Percentiles rank a stretch among this genome's conserved stretches.
Conservation (phyloP, 441 rosid species). For the Corymbia citriodora region DNA sequence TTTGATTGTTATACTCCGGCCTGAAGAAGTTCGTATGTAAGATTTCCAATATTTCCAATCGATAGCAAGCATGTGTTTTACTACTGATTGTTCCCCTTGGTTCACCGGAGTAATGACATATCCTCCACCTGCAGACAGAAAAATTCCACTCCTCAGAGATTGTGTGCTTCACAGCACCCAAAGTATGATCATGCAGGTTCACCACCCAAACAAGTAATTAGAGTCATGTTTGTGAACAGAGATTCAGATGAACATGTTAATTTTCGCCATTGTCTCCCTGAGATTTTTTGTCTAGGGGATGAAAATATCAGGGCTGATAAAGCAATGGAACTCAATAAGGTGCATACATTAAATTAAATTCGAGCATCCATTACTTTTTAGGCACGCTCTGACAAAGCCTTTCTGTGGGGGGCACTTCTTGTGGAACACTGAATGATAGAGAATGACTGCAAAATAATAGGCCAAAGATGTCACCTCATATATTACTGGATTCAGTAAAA, state of each 20-base stretch:
- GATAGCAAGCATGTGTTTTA: slow-evolving; percentile 97
- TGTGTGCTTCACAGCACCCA: neutral
- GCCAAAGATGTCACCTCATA: slow-evolving; percentile 8
- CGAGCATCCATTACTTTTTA: slow-evolving; percentile 96
- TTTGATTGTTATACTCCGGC: slow-evolving; percentile 71
- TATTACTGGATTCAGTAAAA: slow-evolving; percentile 2
- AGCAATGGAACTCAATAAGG: neutral
- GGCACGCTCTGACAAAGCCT: slow-evolving; percentile 92
- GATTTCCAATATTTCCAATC: slow-evolving; percentile 97
- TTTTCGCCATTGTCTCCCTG: neutral
- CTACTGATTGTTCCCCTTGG: slow-evolving; percentile 70
- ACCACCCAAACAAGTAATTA: neutral
- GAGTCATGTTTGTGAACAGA: neutral
- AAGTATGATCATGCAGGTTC: neutral
- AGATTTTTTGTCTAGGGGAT: neutral
- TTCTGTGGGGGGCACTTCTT: slow-evolving; percentile 86
- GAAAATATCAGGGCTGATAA: neutral
- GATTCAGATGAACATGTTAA: neutral
- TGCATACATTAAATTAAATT: neutral
- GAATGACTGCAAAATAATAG: slow-evolving; percentile 62
- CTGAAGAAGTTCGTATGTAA: slow-evolving; percentile 60
- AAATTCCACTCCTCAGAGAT: neutral
- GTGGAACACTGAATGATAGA: slow-evolving; percentile 91
- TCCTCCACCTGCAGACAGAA: slow-evolving; percentile 75
- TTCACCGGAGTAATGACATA: slow-evolving; percentile 76